Evolutionary conservation across 495 filamentous ascomycete genomes (phyloP), one percentile per base, ranked within the genome.

Genomic region (Trichoderma orchidacearum): DNA sequence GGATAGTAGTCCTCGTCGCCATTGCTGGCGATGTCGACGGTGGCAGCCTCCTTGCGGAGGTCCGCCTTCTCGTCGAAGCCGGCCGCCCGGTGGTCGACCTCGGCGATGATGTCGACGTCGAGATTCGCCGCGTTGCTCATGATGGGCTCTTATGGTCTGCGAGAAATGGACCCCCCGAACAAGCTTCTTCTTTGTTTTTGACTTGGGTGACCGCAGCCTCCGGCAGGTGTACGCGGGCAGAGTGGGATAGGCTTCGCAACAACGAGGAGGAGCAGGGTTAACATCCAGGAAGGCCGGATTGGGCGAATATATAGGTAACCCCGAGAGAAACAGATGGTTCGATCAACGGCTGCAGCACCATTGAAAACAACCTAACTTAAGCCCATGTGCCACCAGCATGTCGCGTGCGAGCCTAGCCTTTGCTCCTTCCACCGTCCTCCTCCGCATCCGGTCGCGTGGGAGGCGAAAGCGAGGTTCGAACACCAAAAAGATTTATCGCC

Each of bases 41-140:
- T 23, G 7, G 17, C 4, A 2, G 28, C 2, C 51, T 53, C 18
- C 27, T 53, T 29, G 25, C 12, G 5, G 27, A 53, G 13, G 18
- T 53, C n/a, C n/a, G n/a, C 27, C 51, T 53, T 55, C 2, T 55
- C 23, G 53, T 55, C 23, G 30, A 55, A n/a, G 53, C 53, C 53
- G 15, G 41, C 41, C 21, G 41, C 41, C n/a, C 21, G 30, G 21
- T 36, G 53, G 30, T 55, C 53, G 21, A 31, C 53, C 30, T 55
- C 53, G 30, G 53, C 53, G 27, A 55, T 55, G 53, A 34, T 31
- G 17, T 55, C 53, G 17, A 35, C 31, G 30, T 55, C 53, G n/a
- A 55, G 30, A 31, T 36, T 36, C 30, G 31, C 53, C 13, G 53
- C 23, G 53, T 31, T 55, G 30, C 30, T 35, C 53, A 55, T 55